Evolutionary conservation across 352 stramenopile species (phyloP).

Genomic region (Pilasporangium apinafurcum): DNA sequence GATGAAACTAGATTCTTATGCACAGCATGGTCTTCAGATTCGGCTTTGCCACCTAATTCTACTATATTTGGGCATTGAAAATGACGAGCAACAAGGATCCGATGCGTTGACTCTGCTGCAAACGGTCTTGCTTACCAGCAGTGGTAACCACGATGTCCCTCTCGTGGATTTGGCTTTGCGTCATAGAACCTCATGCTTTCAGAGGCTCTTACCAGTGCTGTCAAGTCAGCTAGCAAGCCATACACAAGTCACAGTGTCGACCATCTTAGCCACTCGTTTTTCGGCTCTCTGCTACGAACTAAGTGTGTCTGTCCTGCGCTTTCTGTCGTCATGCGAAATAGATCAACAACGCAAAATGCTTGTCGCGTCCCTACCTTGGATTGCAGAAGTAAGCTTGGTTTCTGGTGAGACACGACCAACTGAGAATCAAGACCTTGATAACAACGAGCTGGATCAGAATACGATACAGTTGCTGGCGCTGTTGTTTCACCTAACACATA

Average conservation of each 20-base stretch:
- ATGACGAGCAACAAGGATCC: conserved; percentile 22
- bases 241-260: conserved; percentile 20
- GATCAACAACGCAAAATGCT: conserved; percentile 49
- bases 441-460: conserved; percentile 1
- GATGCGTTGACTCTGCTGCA: conserved; percentile 13
- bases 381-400: conserved; percentile 32
- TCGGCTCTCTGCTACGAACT: conserved; percentile 18
- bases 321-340: conserved; percentile 22
- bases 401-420: background rate
- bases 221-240: conserved; percentile 18
- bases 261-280: conserved; percentile 27
- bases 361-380: conserved; percentile 38
- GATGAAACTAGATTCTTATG: background rate
- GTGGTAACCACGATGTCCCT: conserved; percentile 5
- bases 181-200: background rate
- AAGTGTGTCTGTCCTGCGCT: conserved; percentile 34
- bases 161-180: conserved; percentile 15
- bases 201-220: conserved; percentile 5
- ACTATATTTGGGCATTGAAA: conserved; percentile 43
- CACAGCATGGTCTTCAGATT: conserved; percentile 19
- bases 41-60: conserved; percentile 35
- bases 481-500: conserved; percentile 47
- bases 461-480: conserved; percentile 26
- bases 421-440: too few relatives aligned
- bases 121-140: conserved; percentile 7